Conservation (phyloP, 257 asterid genomes). For the Ocimum tenuiflorum region DNA sequence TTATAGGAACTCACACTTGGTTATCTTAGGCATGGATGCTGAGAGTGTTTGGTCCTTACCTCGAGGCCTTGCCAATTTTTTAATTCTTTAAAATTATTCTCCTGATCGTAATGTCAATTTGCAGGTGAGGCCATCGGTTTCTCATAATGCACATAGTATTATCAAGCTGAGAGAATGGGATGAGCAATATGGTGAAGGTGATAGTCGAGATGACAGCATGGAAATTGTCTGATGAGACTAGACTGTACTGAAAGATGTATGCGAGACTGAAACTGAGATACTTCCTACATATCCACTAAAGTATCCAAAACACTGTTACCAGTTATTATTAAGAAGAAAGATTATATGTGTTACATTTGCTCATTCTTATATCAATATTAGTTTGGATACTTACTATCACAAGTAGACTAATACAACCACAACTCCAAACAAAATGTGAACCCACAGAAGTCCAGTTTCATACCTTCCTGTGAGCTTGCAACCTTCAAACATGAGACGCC, state of each 20-base stretch:
- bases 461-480: neutral
- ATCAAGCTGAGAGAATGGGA: constrained; percentile 70
- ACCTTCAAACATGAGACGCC: neutral
- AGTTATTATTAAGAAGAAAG: neutral
- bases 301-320: neutral
- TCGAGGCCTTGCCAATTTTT: neutral
- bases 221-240: neutral
- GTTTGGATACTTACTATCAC: neutral
- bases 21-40: neutral
- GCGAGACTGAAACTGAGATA: neutral
- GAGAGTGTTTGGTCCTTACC: too few species aligned
- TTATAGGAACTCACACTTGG: neutral
- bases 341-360: neutral
- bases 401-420: neutral
- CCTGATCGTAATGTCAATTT: constrained; percentile 1
- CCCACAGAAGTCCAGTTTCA: neutral
- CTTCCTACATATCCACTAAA: neutral
- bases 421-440: neutral
- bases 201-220: constrained; percentile 7
- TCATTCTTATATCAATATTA: neutral
- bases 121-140: constrained; percentile 76
- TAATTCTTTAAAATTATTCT: neutral
- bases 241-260: neutral
- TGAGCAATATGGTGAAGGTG: constrained; percentile 77
- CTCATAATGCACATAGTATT: constrained; percentile 60